A percentile compares a stretch with the other conserved stretches of the same genome.
These are phyloP conservation scores for Exophiala spinifera DNA, from an alignment of 2,329 filamentous ascomycete genomes.

Conservation along the genomic window DNA sequence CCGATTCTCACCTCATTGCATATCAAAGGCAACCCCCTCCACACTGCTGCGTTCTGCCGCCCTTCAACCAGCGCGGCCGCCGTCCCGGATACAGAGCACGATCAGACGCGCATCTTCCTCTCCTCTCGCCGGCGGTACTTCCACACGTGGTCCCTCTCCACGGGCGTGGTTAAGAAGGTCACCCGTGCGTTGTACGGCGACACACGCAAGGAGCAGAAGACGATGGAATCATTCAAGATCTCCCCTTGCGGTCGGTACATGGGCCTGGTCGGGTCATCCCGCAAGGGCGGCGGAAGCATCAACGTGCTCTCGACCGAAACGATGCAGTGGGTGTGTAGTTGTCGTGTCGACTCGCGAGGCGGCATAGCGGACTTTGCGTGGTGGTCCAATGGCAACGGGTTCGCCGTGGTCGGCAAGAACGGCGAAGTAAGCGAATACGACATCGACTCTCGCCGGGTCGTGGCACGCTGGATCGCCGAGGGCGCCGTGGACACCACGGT, in stretches of 20 bases:
- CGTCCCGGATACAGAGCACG: conserved; percentile 2
- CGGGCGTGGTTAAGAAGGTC: conserved; percentile 79
- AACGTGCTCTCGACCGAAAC: conserved; percentile 78
- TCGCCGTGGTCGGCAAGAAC: conserved; percentile 79
- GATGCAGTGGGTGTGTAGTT: conserved; percentile 82
- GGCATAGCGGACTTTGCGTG: conserved; percentile 89
- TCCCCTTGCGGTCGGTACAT: conserved; percentile 85
- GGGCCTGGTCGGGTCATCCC: conserved; percentile 73
- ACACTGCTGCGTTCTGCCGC: conserved; percentile 75
- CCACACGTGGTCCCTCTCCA: conserved; percentile 86
- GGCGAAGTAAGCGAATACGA: conserved; percentile 91
- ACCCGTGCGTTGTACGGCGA: conserved; percentile 63
- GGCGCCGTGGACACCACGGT: conserved; percentile 83
- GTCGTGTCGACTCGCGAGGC: conserved; percentile 74
- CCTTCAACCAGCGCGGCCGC: conserved; percentile 57
- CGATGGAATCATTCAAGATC: conserved; percentile 85
- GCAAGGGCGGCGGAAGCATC: conserved; percentile 82
- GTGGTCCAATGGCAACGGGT: conserved; percentile 80
- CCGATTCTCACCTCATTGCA: conserved; percentile 88
- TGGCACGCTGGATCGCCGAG: conserved; percentile 85
- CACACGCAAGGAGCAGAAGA: conserved; percentile 66
- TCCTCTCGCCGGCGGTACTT: conserved; percentile 87
- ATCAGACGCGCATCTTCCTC: conserved; percentile 63
- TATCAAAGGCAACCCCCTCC: conserved; percentile 76
- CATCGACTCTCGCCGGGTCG: conserved; percentile 62